Evolutionary conservation across 2,329 filamentous ascomycete genomes (phyloP).

Genomic region (Phialocephala subalpina): DNA sequence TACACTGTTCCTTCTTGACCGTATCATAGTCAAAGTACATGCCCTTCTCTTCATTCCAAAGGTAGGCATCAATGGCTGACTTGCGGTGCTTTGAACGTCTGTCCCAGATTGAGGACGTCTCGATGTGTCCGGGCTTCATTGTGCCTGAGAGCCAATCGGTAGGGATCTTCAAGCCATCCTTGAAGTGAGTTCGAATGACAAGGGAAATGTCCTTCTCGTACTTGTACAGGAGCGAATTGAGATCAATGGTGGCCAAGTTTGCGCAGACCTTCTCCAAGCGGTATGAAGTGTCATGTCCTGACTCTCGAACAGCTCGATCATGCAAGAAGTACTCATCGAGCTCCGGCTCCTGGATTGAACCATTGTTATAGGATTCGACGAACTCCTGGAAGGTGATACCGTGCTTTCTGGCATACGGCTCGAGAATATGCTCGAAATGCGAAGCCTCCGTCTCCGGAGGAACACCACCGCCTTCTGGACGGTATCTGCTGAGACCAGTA

Average conservation of each 20-base stretch:
- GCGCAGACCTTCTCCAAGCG: slow-evolving; percentile 88
- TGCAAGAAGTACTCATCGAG: slow-evolving; percentile 96
- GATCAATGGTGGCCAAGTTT: slow-evolving; percentile 89
- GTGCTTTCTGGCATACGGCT: slow-evolving; percentile 60
- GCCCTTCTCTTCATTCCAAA: slow-evolving; percentile 90
- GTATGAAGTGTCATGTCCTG: slow-evolving; percentile 95
- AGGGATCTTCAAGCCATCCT: slow-evolving; percentile 83
- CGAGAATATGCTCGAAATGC: slow-evolving; percentile 57
- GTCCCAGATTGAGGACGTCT: slow-evolving; percentile 90
- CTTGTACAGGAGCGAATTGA: slow-evolving; percentile 95
- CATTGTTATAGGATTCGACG: slow-evolving; percentile 85
- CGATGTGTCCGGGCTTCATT: slow-evolving; percentile 71
- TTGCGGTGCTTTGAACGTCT: slow-evolving; percentile 86
- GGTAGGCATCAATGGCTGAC: slow-evolving; percentile 86
- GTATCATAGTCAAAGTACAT: slow-evolving; percentile 99
- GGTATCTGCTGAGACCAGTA: slow-evolving; percentile 60
- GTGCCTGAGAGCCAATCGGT: slow-evolving; percentile 79
- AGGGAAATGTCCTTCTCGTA: slow-evolving; percentile 94
- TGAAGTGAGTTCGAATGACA: slow-evolving; percentile 84
- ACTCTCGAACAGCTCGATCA: slow-evolving; percentile 94
- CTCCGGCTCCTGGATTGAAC: slow-evolving; percentile 80
- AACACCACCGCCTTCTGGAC: slow-evolving; percentile 59
- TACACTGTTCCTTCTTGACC: slow-evolving; percentile 78
- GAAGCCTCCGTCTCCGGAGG: slow-evolving; percentile 64
- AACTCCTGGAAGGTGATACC: slow-evolving; percentile 85